phyloP scores from a whole-genome alignment of 306 rosid genomes.

The Astragalus membranaceus region DNA sequence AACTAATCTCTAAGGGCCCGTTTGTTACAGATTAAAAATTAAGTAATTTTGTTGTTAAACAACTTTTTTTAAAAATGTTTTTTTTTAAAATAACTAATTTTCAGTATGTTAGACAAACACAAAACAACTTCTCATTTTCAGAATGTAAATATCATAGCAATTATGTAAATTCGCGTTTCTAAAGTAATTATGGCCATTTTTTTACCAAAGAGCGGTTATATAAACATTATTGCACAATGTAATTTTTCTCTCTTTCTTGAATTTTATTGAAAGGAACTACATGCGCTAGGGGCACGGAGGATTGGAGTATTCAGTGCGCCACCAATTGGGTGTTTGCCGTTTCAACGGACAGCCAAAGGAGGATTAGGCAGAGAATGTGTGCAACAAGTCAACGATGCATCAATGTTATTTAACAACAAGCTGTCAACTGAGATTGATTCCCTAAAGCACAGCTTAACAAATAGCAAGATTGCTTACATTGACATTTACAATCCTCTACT shows the following conservation, averaged over 20 bases:
- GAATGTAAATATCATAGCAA: too few species aligned
- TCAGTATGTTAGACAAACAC: too few species aligned
- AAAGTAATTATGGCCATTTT: too few species aligned
- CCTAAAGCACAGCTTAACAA: constrained; percentile 10
- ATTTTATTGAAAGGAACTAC: constrained; percentile 25
- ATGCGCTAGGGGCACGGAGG: constrained; percentile 47
- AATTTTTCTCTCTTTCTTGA: background rate
- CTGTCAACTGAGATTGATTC: constrained; percentile 5
- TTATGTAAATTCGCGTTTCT: too few species aligned
- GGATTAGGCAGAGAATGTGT: constrained; percentile 44
- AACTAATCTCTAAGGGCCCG: too few species aligned
- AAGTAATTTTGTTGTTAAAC: too few species aligned
- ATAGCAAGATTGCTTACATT: constrained; percentile 30
- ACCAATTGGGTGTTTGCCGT: constrained; percentile 63
- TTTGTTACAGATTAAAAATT: too few species aligned
- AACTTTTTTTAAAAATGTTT: too few species aligned
- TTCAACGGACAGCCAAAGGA: constrained; percentile 52
- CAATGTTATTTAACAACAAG: constrained; percentile 39
- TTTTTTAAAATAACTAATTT: too few species aligned
- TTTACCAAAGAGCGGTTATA: too few species aligned
- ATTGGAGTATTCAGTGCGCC: constrained; percentile 48
- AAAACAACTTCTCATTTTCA: too few species aligned
- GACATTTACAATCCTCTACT: constrained; percentile 50
- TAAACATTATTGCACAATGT: too few species aligned
- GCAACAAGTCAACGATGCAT: constrained; percentile 30